phyloP scores from a whole-genome alignment of 805 yeast genomes.

The Suhomyces canberraensis region DNA sequence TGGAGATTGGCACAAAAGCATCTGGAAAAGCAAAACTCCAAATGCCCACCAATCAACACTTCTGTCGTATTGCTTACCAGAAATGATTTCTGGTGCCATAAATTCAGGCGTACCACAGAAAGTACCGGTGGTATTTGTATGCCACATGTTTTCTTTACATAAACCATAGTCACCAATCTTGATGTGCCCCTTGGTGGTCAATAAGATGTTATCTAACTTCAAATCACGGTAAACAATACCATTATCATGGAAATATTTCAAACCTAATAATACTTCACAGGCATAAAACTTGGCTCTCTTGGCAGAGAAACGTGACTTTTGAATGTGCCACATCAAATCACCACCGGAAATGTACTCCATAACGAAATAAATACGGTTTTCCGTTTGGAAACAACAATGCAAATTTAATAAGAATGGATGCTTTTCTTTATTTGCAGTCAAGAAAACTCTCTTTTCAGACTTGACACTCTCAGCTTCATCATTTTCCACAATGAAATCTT shows the following conservation, averaged over 20 bases:
- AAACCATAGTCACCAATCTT: constrained; percentile 97
- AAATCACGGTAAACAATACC: constrained; percentile 96
- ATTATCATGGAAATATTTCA: constrained; percentile 90
- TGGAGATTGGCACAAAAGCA: constrained; percentile 95
- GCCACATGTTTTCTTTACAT: constrained; percentile 92
- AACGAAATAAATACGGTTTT: constrained; percentile 93
- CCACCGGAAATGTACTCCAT: constrained; percentile 99
- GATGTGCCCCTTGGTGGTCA: constrained; percentile 89
- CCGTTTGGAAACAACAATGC: constrained; percentile 96
- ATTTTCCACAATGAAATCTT: constrained; percentile 90
- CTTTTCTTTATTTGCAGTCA: constrained; percentile 75
- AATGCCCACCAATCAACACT: constrained; percentile 99
- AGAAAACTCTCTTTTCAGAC: constrained; percentile 90
- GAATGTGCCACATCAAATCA: constrained; percentile 99
- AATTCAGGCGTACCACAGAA: constrained; percentile 99
- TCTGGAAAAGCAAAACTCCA: constrained; percentile 93
- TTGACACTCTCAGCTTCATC: constrained; percentile 95
- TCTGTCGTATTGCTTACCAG: constrained; percentile 88
- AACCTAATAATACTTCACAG: constrained; percentile 88
- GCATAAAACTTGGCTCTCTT: constrained; percentile 96
- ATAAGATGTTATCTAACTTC: constrained; percentile 88
- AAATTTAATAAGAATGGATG: constrained; percentile 92
- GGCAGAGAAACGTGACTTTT: constrained; percentile 82
- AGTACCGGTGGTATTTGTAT: constrained; percentile 81
- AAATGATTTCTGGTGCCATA: constrained; percentile 97